A percentile compares a stretch with the other conserved stretches of the same genome.
These are phyloP conservation scores for Vitis amurensis DNA, from an alignment of 164 flowering plant genomes.

Conservation along the genomic window DNA sequence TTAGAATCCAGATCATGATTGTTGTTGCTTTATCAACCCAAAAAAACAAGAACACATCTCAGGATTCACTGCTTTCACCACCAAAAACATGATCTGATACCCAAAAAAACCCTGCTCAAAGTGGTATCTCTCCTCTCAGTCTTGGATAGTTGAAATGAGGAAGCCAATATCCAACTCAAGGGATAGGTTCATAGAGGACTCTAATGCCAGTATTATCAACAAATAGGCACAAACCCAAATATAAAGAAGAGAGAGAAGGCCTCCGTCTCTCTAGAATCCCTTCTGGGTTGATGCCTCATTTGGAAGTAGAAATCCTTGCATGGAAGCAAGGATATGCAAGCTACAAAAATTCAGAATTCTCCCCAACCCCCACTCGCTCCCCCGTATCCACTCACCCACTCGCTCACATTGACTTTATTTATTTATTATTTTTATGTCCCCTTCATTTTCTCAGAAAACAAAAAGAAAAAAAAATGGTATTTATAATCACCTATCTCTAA, in stretches of 20 bases:
- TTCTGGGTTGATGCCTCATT: neutral
- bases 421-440: too few relatives aligned
- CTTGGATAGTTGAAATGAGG: neutral
- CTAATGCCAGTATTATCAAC: neutral
- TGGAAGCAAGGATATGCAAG: slow-evolving; percentile 22
- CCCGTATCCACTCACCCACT: too few relatives aligned
- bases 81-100: slow-evolving; percentile 13
- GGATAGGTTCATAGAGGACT: too few relatives aligned
- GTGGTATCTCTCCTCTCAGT: neutral
- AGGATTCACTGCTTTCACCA: neutral
- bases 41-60: neutral
- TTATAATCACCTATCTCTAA: too few relatives aligned
- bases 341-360: neutral
- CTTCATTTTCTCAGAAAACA: too few relatives aligned
- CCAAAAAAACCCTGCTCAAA: neutral
- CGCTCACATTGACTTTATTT: too few relatives aligned
- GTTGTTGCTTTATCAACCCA: neutral
- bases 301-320: slow-evolving; percentile 24
- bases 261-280: slow-evolving; percentile 4
- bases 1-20: neutral
- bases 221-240: neutral
- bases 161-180: neutral
- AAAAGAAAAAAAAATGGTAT: too few relatives aligned
- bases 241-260: too few relatives aligned
- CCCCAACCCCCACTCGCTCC: neutral